These are phyloP conservation scores for Colletotrichum noveboracense DNA, from an alignment of 2,329 filamentous ascomycete species.

Conservation along the genomic window DNA sequence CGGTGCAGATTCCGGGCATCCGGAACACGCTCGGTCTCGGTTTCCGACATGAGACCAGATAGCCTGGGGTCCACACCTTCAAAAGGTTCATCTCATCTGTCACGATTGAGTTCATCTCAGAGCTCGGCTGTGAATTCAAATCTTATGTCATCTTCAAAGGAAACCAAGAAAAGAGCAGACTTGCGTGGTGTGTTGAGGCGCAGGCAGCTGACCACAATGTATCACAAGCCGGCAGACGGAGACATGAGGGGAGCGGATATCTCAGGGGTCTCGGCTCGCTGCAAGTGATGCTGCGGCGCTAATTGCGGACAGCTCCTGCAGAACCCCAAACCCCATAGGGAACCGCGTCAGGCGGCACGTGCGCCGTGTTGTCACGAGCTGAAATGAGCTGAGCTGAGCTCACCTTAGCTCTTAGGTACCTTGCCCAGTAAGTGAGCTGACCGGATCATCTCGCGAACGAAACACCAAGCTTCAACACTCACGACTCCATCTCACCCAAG, in stretches of 20 bases:
- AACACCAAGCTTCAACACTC: background rate
- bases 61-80: background rate
- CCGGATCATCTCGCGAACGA: background rate
- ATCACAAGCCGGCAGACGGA: background rate
- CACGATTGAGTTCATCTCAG: background rate
- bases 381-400: background rate
- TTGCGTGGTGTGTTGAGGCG: background rate
- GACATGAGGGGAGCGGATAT: background rate
- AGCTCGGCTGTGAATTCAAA: background rate
- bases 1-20: background rate
- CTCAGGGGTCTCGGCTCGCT: background rate
- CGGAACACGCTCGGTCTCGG: background rate
- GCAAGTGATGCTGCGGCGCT: background rate
- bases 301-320: background rate
- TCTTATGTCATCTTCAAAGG: background rate
- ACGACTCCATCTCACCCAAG: background rate
- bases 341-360: conserved; percentile 8
- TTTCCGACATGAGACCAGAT: background rate
- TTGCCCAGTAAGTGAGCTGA: background rate
- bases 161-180: background rate
- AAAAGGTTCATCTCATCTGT: background rate
- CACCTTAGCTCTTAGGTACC: background rate
- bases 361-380: conserved; percentile 1
- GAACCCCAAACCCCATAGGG: background rate
- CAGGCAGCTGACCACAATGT: background rate